Evolutionary conservation across 805 yeast species (phyloP).

Genomic region (Cyberlindnera xishuangbannaensis): DNA sequence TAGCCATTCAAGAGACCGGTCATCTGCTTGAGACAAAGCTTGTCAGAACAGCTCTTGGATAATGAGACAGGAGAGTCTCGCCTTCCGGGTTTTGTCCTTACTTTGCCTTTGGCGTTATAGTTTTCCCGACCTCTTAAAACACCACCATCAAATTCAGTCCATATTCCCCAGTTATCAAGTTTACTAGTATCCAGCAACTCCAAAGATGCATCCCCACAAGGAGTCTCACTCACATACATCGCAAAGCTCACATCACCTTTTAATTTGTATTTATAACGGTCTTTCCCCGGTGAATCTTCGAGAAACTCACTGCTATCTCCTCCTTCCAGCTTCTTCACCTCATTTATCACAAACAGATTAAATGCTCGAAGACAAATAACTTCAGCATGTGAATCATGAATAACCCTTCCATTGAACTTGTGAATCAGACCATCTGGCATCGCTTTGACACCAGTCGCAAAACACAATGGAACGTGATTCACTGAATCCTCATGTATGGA

Average conservation of each 20-base stretch:
- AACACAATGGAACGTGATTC: constrained; percentile 11
- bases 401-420: constrained; percentile 48
- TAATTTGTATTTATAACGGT: constrained; percentile 24
- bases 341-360: constrained; percentile 33
- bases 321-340: constrained; percentile 7
- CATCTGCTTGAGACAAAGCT: constrained; percentile 58
- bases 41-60: constrained; percentile 89
- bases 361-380: constrained; percentile 66
- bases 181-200: constrained; percentile 30
- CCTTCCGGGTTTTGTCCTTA: constrained; percentile 92
- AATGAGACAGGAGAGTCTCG: constrained; percentile 63
- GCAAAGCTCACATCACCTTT: constrained; percentile 41
- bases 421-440: constrained; percentile 47
- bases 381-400: constrained; percentile 94
- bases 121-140: constrained; percentile 59
- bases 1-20: constrained; percentile 47
- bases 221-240: constrained; percentile 66
- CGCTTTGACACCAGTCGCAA: constrained; percentile 83
- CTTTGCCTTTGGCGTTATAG: constrained; percentile 51
- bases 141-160: constrained; percentile 11
- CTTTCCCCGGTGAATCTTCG: neutral
- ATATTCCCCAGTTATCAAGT: constrained; percentile 18
- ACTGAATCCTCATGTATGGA: constrained; percentile 24
- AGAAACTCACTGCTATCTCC: constrained; percentile 13
- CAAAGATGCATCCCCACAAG: constrained; percentile 91